Base-by-base conservation (phyloP, 257 asterid genomes). In the Nicotiana sylvestris region DNA sequence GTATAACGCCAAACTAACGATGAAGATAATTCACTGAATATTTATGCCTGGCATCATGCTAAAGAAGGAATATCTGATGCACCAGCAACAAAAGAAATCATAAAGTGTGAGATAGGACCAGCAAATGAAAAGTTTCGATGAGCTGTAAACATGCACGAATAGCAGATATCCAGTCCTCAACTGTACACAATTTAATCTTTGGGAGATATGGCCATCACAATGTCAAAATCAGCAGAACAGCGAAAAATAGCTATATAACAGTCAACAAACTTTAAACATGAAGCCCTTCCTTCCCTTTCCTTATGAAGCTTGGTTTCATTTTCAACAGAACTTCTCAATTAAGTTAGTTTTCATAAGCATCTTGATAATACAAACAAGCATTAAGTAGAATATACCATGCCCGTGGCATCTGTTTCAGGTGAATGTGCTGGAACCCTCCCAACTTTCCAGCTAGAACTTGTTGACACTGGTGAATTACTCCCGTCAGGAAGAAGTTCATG, bases 401-500 rank as follows among this genome's bases (percentile, higher is more conserved):
- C 92, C 57, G 92, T 85, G 16, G 90, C 85, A 85, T 89, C 90
- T 2, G 85, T 67, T 66, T 89, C 92, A 77, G 86, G 64, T 6
- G 85, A 84, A 81, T 89, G 90, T 53, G 66, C 81, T 64, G 84
- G 84, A 70, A 39, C 15, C 83, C 92, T 87, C 65, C 88, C 89
- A 57, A 79, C 88, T 84, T 87, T 89, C 90, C 90, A 82, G 86
- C 81, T 83, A 51, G 83, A 51, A 84, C 83, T 82, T n/a, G 90
- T 76, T 27, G 91, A 61, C 61, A 85, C 80, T 9, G 91, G 90
- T 49, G 86, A 87, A 81, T 82, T 74, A 56, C 88, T 81, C 65
- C 91, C 91, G 65, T 89, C 91, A 66, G 91, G 91, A 83, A 85
- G 86, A 66, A 87, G 81, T 61, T 89, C 91, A 58, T 89, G 86